A percentile compares a stretch with the other conserved stretches of the same genome.
Evolutionary conservation across 2,329 filamentous ascomycete species (phyloP).

Genomic region (Periconia digitata): DNA sequence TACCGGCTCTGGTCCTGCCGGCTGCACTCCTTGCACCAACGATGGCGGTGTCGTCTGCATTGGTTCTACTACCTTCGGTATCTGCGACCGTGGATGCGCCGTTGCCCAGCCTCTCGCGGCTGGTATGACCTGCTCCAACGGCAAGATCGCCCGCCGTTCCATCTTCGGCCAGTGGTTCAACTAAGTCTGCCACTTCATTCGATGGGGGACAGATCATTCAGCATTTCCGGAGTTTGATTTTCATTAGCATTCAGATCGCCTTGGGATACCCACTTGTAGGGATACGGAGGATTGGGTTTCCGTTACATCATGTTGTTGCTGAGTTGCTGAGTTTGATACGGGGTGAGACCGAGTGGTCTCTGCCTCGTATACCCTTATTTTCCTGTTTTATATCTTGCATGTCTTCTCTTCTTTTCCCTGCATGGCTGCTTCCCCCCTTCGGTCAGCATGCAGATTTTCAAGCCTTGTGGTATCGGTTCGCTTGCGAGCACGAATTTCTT

Average conservation of each 20-base stretch:
- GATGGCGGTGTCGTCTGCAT: slow-evolving; percentile 50
- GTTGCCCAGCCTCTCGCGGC: slow-evolving; percentile 44
- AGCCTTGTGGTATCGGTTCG: neutral
- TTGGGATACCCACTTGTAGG: neutral
- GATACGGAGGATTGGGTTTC: neutral
- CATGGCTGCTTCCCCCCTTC: slow-evolving; percentile 2
- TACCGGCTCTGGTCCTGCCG: slow-evolving; percentile 8
- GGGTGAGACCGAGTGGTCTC: too few relatives aligned
- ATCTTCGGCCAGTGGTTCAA: neutral
- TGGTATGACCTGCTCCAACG: slow-evolving; percentile 46
- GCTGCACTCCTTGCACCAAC: slow-evolving; percentile 41
- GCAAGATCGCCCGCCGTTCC: slow-evolving; percentile 26
- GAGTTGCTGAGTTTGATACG: neutral
- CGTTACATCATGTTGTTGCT: neutral
- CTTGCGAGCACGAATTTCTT: neutral
- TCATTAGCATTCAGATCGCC: neutral
- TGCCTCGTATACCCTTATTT: neutral
- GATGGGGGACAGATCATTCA: neutral
- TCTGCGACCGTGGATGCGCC: slow-evolving; percentile 49
- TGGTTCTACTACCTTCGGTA: slow-evolving; percentile 44
- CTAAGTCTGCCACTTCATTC: neutral
- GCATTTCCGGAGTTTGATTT: slow-evolving; percentile 26
- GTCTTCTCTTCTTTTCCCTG: slow-evolving; percentile 4
- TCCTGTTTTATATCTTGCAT: slow-evolving; percentile 13
- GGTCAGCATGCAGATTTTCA: neutral